Conservation (phyloP, 768 basidiomycete genomes). For the Lactarius hengduanensis region DNA sequence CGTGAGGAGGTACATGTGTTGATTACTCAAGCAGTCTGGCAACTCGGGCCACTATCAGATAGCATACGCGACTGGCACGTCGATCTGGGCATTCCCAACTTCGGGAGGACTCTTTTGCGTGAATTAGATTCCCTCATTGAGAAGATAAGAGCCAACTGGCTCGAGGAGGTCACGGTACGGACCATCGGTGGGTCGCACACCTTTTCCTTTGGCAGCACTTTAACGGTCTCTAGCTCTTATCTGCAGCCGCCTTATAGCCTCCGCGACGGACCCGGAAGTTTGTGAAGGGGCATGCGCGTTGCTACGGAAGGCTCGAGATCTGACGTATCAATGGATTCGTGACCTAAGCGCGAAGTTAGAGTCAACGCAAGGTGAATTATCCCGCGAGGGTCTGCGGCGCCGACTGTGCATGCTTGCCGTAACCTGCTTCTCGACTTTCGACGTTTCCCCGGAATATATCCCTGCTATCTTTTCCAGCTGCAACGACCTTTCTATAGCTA, state of each 20-base stretch:
- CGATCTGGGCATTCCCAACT: constrained; percentile 37
- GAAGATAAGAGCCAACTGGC: constrained; percentile 44
- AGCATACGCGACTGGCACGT: constrained; percentile 40
- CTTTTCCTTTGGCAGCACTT: neutral
- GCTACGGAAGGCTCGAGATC: constrained; percentile 14
- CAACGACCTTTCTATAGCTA: constrained; percentile 16
- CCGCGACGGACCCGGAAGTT: constrained; percentile 8
- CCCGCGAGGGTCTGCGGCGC: neutral
- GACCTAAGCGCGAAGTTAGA: constrained; percentile 12
- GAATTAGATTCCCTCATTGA: constrained; percentile 39
- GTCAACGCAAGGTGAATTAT: neutral
- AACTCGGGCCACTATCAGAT: constrained; percentile 39
- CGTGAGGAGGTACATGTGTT: constrained; percentile 43
- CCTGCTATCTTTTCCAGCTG: neutral
- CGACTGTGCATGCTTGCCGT: constrained; percentile 15
- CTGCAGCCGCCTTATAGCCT: constrained; percentile 11
- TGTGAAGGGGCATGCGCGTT: neutral
- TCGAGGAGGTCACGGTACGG: constrained; percentile 24
- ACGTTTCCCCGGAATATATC: constrained; percentile 11
- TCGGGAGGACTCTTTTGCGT: constrained; percentile 39
- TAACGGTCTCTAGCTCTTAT: constrained; percentile 7
- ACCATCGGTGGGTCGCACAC: constrained; percentile 14
- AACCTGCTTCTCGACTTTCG: constrained; percentile 19
- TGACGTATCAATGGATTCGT: constrained; percentile 11
- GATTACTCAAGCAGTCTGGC: constrained; percentile 45